Conservation (phyloP, 805 yeast species). For the Torulaspora delbrueckii region DNA sequence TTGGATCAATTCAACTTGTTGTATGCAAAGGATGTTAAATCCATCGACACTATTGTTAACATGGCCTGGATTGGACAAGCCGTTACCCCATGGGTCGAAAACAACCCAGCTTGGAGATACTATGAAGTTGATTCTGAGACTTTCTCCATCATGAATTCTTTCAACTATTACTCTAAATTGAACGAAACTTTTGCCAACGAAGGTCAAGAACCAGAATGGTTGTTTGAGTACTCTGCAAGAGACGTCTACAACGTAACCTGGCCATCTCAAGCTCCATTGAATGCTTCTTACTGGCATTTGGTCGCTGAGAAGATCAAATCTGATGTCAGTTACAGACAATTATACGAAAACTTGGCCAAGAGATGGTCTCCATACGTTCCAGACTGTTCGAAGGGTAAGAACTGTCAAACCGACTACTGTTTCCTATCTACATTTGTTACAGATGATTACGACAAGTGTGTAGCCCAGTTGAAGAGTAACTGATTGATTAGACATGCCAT, state of each 20-base stretch:
- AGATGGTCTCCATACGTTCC: slow-evolving; percentile 55
- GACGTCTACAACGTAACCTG: slow-evolving; percentile 49
- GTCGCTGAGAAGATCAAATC: slow-evolving; percentile 45
- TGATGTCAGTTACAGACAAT: slow-evolving; percentile 44
- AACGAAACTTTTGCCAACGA: slow-evolving; percentile 51
- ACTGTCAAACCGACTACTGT: slow-evolving; percentile 41
- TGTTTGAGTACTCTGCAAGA: slow-evolving; percentile 60
- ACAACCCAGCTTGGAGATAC: slow-evolving; percentile 70
- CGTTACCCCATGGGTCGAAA: slow-evolving; percentile 54
- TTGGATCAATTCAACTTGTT: slow-evolving; percentile 60
- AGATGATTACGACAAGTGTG: slow-evolving; percentile 32
- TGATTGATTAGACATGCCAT: background rate
- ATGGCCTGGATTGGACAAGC: slow-evolving; percentile 65
- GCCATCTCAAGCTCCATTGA: slow-evolving; percentile 57
- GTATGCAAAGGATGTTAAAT: slow-evolving; percentile 42
- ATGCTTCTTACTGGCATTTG: slow-evolving; percentile 63
- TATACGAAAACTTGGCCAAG: slow-evolving; percentile 45
- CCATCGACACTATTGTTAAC: slow-evolving; percentile 44
- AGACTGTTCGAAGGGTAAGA: slow-evolving; percentile 38
- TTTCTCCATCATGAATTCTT: slow-evolving; percentile 55
- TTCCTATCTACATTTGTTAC: slow-evolving; percentile 37
- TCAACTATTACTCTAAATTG: slow-evolving; percentile 54
- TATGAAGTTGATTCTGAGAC: slow-evolving; percentile 60
- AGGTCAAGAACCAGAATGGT: slow-evolving; percentile 58
- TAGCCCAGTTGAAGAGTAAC: slow-evolving; percentile 13